Base-by-base conservation (phyloP, 495 filamentous ascomycete species). In the Aspergillus kassunensis region DNA sequence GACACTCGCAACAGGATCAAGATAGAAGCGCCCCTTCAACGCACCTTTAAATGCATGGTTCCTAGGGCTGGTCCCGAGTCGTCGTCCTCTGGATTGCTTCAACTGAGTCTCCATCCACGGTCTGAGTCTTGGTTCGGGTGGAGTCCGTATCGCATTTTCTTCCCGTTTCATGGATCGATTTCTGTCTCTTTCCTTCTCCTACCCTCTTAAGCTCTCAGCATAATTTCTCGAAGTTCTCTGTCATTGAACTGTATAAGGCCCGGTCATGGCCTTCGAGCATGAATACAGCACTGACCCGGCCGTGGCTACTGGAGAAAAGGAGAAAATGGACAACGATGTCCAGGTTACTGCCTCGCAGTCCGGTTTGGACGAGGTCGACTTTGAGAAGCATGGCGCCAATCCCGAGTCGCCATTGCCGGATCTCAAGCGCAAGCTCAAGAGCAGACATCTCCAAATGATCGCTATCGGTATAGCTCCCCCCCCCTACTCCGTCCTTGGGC, bases 401-500 rank as follows among this genome's bases (percentile, higher is more conserved):
- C 62, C 65, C 56, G 64, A 71, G 45, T 71, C 72, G 2, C 69
- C 70, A 23, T 30, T 72, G 51, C 72, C 72, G 3, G 67, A 75
- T 40, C 63, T 76, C 49, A 72, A 85, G 61, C 78, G 85, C 29
- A 81, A 81, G 55, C 66, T 89, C 55, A 87, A 87, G 70, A 83
- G 80, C 23, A 73, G 86, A 36, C 86, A 89, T 63, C 58, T 88
- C 24, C 79, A 80, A 62, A 87, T 89, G 84, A 88, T 89, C 75
- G 86, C 85, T 9, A 80, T 88, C 35, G 85, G 84, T 75, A 44
- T 40, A 19, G 33, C 21, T n/a, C 13, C 4, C 9, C 18, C 19
- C 19, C 10, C 25, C 70, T 3, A 60, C 36, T 9, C 15, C 18
- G 18, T 11, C 8, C 8, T n/a, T n/a, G n/a, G n/a, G n/a, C n/a